Percentiles rank a stretch among this genome's conserved stretches.
These are phyloP conservation scores for Epichloe gansuensis DNA, from an alignment of 2,329 filamentous ascomycete genomes.

Conservation along the genomic window DNA sequence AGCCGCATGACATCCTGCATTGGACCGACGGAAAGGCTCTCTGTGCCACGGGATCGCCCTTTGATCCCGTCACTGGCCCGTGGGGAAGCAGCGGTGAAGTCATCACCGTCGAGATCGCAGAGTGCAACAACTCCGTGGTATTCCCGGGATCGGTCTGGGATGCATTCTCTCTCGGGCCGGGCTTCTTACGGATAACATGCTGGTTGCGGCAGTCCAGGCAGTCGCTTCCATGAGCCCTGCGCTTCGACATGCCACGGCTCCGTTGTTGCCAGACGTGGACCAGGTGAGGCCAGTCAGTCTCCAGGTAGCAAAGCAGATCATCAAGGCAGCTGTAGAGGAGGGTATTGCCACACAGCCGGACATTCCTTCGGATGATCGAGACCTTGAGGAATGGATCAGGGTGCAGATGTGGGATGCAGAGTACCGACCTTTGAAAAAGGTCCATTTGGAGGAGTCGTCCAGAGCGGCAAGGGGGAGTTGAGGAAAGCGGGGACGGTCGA, in stretches of 20 bases:
- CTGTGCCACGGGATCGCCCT: constrained; percentile 75
- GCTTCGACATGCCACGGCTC: constrained; percentile 46
- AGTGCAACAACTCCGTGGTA: constrained; percentile 81
- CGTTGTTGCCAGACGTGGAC: constrained; percentile 64
- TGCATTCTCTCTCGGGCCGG: constrained; percentile 57
- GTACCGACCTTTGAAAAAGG: constrained; percentile 51
- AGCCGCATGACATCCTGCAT: constrained; percentile 59
- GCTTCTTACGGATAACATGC: constrained; percentile 63
- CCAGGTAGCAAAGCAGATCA: constrained; percentile 63
- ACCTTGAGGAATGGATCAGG: constrained; percentile 58
- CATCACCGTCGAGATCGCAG: constrained; percentile 43
- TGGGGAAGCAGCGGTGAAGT: constrained; percentile 37
- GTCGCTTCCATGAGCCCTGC: constrained; percentile 63
- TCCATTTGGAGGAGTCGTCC: constrained; percentile 38
- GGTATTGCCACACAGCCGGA: constrained; percentile 50
- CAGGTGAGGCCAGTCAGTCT: constrained; percentile 66
- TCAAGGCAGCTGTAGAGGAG: constrained; percentile 58
- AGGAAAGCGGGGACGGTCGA: constrained; percentile 19
- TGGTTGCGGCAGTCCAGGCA: constrained; percentile 66
- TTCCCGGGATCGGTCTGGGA: constrained; percentile 78
- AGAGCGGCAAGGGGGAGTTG: constrained; percentile 38
- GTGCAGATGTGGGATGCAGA: constrained; percentile 71
- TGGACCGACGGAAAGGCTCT: constrained; percentile 73
- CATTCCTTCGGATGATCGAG: constrained; percentile 46
- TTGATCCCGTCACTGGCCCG: constrained; percentile 55